phyloP scores from a whole-genome alignment of 495 filamentous ascomycete genomes.

The Penicillium waksmanii region DNA sequence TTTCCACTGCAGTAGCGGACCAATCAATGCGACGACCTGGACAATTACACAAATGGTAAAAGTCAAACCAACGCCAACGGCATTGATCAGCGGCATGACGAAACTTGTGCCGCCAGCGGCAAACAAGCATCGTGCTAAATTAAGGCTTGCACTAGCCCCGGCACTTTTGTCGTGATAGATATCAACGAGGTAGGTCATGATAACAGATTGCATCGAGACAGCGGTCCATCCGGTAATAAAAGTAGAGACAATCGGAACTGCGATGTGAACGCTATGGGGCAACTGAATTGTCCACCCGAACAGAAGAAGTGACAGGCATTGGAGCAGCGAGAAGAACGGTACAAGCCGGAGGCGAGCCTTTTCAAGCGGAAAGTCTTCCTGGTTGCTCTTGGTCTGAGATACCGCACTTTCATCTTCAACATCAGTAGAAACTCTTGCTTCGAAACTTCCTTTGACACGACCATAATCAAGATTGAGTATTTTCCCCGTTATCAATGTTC shows the following conservation, averaged over 20 bases:
- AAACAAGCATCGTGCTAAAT: constrained; percentile 66
- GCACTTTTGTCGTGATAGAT: constrained; percentile 61
- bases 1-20: constrained; percentile 44
- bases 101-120: constrained; percentile 66
- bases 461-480: constrained; percentile 24
- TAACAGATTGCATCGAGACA: constrained; percentile 44
- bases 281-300: constrained; percentile 64
- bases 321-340: constrained; percentile 41
- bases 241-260: constrained; percentile 57
- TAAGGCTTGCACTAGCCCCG: constrained; percentile 68
- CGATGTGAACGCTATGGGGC: constrained; percentile 45
- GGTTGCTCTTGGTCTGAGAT: not conserved
- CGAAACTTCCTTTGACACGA: constrained; percentile 19
- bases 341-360: constrained; percentile 50
- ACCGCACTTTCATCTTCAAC: not conserved
- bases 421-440: constrained; percentile 4
- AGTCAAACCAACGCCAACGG: constrained; percentile 53
- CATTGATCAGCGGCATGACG: constrained; percentile 64
- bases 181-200: constrained; percentile 61
- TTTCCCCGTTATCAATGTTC: constrained; percentile 49
- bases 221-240: constrained; percentile 63
- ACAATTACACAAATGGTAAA: constrained; percentile 45
- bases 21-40: constrained; percentile 40
- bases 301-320: constrained; percentile 47
- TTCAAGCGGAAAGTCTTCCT: constrained; percentile 49